Evolutionary conservation across 2,329 filamentous ascomycete species (phyloP).

Genomic region (Epichloe uncinata): DNA sequence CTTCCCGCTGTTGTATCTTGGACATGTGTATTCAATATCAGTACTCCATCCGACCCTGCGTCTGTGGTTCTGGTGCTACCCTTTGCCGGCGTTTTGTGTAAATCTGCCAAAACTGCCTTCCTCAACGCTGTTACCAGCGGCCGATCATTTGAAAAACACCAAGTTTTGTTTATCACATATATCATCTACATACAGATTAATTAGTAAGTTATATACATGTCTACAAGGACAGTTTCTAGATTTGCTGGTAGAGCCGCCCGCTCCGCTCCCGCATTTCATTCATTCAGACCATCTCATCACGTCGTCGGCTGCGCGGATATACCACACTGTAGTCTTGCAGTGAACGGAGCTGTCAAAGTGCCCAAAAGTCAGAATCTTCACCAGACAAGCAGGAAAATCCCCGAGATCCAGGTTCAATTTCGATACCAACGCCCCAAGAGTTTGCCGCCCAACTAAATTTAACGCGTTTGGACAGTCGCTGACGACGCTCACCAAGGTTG

Average conservation of each 20-base stretch:
- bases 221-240: background rate
- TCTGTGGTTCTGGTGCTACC: slow-evolving; percentile 3
- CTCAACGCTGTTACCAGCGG: background rate
- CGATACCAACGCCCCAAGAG: background rate
- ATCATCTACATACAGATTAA: background rate
- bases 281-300: slow-evolving; percentile 1
- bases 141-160: background rate
- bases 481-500: background rate
- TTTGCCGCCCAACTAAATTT: no score
- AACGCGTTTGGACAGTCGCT: background rate
- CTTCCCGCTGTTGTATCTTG: slow-evolving; percentile 1
- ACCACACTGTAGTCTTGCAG: background rate
- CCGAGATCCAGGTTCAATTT: background rate
- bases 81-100: slow-evolving; percentile 1
- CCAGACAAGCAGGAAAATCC: background rate
- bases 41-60: background rate
- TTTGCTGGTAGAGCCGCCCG: background rate
- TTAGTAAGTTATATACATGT: background rate
- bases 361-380: background rate
- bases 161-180: background rate
- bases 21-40: slow-evolving; percentile 3
- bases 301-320: background rate
- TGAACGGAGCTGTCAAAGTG: background rate
- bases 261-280: slow-evolving; percentile 4
- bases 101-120: background rate